Evolutionary conservation across 305 asterid species (phyloP).

Genomic region (Fraxinus dipetala): DNA sequence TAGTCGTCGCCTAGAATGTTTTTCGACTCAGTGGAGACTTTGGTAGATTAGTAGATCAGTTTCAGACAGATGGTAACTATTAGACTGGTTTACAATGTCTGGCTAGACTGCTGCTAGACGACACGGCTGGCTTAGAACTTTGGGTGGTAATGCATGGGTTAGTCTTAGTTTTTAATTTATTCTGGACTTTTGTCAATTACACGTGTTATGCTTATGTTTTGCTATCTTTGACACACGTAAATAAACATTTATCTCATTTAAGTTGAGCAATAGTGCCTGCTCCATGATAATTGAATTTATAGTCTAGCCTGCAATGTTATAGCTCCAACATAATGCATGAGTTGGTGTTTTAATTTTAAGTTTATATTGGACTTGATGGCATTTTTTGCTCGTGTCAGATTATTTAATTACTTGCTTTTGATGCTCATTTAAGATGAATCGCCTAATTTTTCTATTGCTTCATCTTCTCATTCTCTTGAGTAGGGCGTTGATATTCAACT

Average conservation of each 20-base stretch:
- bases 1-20: not conserved
- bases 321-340: not conserved
- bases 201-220: not conserved
- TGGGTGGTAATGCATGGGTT: not conserved
- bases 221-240: not conserved
- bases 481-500: constrained; percentile 98
- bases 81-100: not conserved
- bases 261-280: not conserved
- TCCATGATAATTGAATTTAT: not conserved
- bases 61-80: not conserved
- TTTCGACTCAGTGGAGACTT: not conserved
- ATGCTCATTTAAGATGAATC: not conserved
- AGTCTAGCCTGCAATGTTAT: constrained; percentile 15
- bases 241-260: not conserved
- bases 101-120: not conserved
- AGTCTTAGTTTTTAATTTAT: not conserved
- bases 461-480: constrained; percentile 16
- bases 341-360: not conserved
- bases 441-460: constrained; percentile 16
- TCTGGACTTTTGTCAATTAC: not conserved
- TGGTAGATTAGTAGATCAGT: not conserved
- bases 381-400: not conserved
- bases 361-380: not conserved
- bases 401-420: not conserved
- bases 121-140: not conserved